Percentiles rank a stretch among this genome's conserved stretches.
These are phyloP conservation scores for Saccharomyces kudriavzevii DNA, from an alignment of 805 yeast species.

Conservation along the genomic window DNA sequence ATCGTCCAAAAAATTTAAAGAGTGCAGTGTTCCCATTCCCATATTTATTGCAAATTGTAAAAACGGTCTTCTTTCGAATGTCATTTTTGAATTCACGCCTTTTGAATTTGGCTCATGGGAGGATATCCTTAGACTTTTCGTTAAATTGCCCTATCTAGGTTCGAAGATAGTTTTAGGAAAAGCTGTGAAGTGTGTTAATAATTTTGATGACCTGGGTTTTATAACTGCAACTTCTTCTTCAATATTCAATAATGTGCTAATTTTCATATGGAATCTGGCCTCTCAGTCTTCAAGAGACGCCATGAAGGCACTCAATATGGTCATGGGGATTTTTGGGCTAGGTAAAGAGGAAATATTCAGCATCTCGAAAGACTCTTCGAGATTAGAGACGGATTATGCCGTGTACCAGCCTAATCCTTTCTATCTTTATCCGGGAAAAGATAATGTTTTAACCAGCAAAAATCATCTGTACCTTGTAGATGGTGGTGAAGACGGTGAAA, in stretches of 20 bases:
- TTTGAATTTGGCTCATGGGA: constrained; percentile 69
- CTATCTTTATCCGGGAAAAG: constrained; percentile 25
- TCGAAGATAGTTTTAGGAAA: constrained; percentile 38
- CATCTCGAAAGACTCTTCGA: not conserved
- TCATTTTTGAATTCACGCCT: constrained; percentile 52
- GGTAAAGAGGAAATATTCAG: not conserved
- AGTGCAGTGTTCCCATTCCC: constrained; percentile 42
- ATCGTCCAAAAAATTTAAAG: constrained; percentile 28
- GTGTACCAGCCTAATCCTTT: constrained; percentile 58
- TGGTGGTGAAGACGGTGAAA: constrained; percentile 75
- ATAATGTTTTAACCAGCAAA: constrained; percentile 21
- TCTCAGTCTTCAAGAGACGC: constrained; percentile 29
- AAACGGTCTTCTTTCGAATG: constrained; percentile 31
- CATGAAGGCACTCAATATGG: constrained; percentile 30
- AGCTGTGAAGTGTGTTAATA: constrained; percentile 38
- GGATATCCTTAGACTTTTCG: constrained; percentile 37
- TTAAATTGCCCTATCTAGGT: constrained; percentile 47
- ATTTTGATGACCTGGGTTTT: constrained; percentile 53
- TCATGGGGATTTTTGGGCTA: constrained; percentile 24
- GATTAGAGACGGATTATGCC: constrained; percentile 41
- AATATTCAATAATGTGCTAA: constrained; percentile 46
- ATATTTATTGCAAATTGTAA: constrained; percentile 36
- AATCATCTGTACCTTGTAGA: constrained; percentile 47
- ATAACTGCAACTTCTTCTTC: constrained; percentile 59
- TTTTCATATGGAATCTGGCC: constrained; percentile 38